Conservation (phyloP, 345 rosid species). For the Gossypium thurberi region DNA sequence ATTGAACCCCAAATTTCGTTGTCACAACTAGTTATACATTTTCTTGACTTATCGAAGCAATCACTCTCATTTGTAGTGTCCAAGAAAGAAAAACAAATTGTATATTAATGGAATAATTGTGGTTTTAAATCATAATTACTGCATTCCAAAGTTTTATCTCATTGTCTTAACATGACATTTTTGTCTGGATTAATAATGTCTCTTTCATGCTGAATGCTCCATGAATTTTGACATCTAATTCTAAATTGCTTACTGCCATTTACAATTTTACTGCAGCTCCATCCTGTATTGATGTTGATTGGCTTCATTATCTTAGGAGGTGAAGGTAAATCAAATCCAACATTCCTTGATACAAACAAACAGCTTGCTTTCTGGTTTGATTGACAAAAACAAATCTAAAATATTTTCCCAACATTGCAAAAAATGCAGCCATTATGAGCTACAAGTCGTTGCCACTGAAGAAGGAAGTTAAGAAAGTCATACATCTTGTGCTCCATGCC, state of each 20-base stretch:
- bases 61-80: not conserved
- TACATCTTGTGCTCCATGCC: slow-evolving; percentile 77
- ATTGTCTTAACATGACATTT: not conserved
- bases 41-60: not conserved
- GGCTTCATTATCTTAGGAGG: slow-evolving; percentile 89
- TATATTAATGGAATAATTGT: not conserved
- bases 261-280: slow-evolving; percentile 40
- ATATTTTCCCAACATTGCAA: not conserved
- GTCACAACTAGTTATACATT: not conserved
- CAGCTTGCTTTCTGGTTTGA: not conserved
- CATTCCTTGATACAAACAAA: not conserved
- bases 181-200: not conserved
- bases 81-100: too few relatives aligned
- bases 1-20: not conserved
- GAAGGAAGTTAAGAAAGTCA: slow-evolving; percentile 71
- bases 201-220: not conserved
- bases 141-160: not conserved
- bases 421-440: slow-evolving; percentile 62
- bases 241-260: not conserved
- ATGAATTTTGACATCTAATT: not conserved
- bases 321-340: slow-evolving; percentile 58
- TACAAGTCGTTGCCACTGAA: slow-evolving; percentile 65
- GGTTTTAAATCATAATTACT: not conserved
- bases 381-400: not conserved
- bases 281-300: slow-evolving; percentile 88